phyloP scores from a whole-genome alignment of 1,139 yeast species.

The Scheffersomyces segobiensis region DNA sequence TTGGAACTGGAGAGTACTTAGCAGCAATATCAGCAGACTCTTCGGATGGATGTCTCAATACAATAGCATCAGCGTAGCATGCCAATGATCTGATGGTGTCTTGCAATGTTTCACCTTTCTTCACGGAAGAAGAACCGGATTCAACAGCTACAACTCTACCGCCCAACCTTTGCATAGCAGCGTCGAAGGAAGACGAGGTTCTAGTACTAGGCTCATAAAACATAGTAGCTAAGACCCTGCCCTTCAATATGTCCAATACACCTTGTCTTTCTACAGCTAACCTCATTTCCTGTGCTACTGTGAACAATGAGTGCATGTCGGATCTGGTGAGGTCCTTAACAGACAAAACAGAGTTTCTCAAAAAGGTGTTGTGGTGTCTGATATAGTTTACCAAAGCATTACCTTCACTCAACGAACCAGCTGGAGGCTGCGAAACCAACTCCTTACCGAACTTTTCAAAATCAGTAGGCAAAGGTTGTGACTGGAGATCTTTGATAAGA shows the following conservation, averaged over 20 bases:
- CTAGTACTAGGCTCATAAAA: constrained; percentile 99
- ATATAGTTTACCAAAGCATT: constrained; percentile 74
- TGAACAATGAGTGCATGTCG: constrained; percentile 88
- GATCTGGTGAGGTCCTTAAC: constrained; percentile 85
- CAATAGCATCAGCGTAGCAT: constrained; percentile 95
- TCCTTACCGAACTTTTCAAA: constrained; percentile 66
- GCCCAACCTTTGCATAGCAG: constrained; percentile 99
- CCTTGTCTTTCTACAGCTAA: constrained; percentile 97
- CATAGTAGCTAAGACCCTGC: constrained; percentile 90
- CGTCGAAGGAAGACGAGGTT: constrained; percentile 94
- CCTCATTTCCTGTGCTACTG: constrained; percentile 98
- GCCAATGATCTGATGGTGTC: constrained; percentile 95
- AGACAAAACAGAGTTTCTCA: constrained; percentile 83
- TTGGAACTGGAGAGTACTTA: constrained; percentile 94
- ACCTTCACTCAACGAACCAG: constrained; percentile 68
- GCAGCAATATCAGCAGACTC: constrained; percentile 93
- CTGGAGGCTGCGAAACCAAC: constrained; percentile 72
- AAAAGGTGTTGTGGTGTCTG: constrained; percentile 82
- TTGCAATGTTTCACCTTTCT: constrained; percentile 97
- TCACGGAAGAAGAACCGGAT: constrained; percentile 84
- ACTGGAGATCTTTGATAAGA: constrained; percentile 29
- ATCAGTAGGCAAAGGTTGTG: constrained; percentile 36
- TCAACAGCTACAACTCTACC: constrained; percentile 92
- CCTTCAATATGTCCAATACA: constrained; percentile 83
- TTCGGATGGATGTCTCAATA: constrained; percentile 92